A percentile compares a stretch with the other conserved stretches of the same genome.
These are phyloP conservation scores for Leishmania tarentolae DNA, from an alignment of 208 protist species.

Conservation along the genomic window DNA sequence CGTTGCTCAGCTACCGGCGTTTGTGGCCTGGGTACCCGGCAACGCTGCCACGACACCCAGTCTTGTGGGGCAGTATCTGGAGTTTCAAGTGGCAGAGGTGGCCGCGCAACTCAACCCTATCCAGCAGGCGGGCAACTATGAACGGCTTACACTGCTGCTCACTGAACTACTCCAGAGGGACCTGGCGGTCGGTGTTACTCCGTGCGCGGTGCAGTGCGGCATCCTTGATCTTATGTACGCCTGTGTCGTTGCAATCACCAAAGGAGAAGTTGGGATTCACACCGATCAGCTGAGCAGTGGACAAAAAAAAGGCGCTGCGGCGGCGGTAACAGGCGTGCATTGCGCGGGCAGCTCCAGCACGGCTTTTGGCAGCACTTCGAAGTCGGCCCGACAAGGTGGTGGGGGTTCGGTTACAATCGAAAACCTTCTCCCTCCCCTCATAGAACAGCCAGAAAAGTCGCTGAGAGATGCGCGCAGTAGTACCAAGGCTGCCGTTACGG, in stretches of 20 bases:
- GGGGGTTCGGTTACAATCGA: conserved; percentile 7
- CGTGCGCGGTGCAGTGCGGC: conserved; percentile 60
- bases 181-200: conserved; percentile 61
- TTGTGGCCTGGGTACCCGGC: conserved; percentile 14
- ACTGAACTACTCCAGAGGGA: conserved; percentile 58
- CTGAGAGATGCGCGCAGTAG: neutral
- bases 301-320: neutral
- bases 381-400: neutral
- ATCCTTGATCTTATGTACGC: conserved; percentile 31
- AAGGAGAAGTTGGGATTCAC: conserved; percentile 5
- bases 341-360: neutral
- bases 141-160: conserved; percentile 45
- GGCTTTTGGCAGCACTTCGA: neutral
- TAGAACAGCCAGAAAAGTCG: conserved; percentile 20
- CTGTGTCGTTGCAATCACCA: conserved; percentile 13
- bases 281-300: neutral
- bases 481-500: neutral
- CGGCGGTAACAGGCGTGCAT: neutral
- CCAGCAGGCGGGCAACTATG: conserved; percentile 32
- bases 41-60: conserved; percentile 1
- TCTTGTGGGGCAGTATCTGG: conserved; percentile 23
- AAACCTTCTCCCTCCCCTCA: conserved; percentile 30
- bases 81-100: conserved; percentile 19
- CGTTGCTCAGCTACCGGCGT: conserved; percentile 23
- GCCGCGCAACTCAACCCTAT: conserved; percentile 22